phyloP scores from a whole-genome alignment of 148 eudicot species.

The Amaranthus cruentus region DNA sequence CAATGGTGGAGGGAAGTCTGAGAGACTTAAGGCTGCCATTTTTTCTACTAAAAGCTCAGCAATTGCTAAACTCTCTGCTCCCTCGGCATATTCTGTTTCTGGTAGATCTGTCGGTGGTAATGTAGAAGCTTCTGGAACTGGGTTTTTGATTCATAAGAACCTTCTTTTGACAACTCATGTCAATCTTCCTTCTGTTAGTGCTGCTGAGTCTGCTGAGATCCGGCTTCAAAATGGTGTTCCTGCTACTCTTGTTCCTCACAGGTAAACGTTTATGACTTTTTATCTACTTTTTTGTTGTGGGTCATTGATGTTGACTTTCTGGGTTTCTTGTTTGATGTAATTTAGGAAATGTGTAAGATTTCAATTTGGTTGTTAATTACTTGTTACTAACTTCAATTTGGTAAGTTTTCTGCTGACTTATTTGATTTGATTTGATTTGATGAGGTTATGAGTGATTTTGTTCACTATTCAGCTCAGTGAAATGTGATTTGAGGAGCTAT shows the following conservation, averaged over 20 bases:
- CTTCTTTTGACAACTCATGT: constrained; percentile 77
- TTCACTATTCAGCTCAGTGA: not conserved
- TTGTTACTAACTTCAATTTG: not conserved
- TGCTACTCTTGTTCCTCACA: constrained; percentile 75
- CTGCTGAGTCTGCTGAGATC: constrained; percentile 77
- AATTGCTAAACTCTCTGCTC: constrained; percentile 47
- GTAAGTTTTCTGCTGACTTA: not conserved
- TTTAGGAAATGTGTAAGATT: not conserved
- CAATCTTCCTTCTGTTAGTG: constrained; percentile 69
- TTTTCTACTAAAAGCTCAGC: constrained; percentile 59
- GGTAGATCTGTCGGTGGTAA: constrained; percentile 16
- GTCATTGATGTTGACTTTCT: not conserved
- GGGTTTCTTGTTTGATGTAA: constrained; percentile 15
- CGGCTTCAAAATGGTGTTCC: constrained; percentile 63
- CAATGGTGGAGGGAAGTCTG: constrained; percentile 86
- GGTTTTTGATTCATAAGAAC: constrained; percentile 75
- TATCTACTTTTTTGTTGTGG: not conserved
- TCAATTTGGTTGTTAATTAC: not conserved
- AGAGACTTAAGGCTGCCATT: constrained; percentile 62
- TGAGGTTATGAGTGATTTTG: too few relatives aligned
- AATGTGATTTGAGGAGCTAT: not conserved
- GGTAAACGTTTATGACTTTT: constrained; percentile 31
- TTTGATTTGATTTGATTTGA: not conserved
- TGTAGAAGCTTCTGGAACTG: constrained; percentile 42
- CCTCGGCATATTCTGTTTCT: constrained; percentile 15